Evolutionary conservation across 345 rosid species (phyloP), one percentile per base, ranked within the genome.

Genomic region (Alliaria petiolata): DNA sequence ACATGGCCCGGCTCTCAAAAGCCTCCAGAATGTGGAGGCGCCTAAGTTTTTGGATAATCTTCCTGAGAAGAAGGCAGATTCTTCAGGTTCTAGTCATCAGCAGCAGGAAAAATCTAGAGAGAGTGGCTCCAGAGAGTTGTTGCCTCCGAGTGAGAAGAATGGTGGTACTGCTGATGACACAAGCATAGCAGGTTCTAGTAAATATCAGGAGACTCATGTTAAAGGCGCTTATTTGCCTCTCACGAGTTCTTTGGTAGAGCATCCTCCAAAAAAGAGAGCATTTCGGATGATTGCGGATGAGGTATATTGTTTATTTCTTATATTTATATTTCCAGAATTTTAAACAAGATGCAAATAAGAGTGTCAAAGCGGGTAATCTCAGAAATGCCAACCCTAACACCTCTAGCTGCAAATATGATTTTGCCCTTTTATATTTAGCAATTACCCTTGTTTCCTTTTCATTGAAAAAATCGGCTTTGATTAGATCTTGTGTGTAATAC

Each of bases 271-370:
- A 67, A 87, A 79, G 62, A 62, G 52, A 51, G 83, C 83, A 68
- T 95, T 92, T 81, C 86, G 81, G 70, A 95, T 92, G 87, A 88
- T 83, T 59, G 95, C 97, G 11, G 84, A 83, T 72, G 98, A 92
- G 97, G 98, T 87, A 73, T 33, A 14, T 69, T 69, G 35, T 34
- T 57, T 5, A 33, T 43, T 35, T 61, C 49, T 15, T 45, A 15
- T 62, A 22, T 43, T 35, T 36, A 17, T 36, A 51, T 22, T 42
- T 43, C 49, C 8, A 8, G 61, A 49, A 56, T 66, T 10, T 68
- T 42, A 35, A 34, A n/a, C 11, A 9, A 35, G 22, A 49, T 61
- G 68, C 44, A 50, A 60, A 40, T 39, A 36, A 30, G 43, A 43
- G 25, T 59, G 17, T 31, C 45, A 51, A 42, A 39, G 25, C 16